These are phyloP conservation scores for Amphichorda felina DNA, from an alignment of 2,329 filamentous ascomycete genomes.

Conservation along the genomic window DNA sequence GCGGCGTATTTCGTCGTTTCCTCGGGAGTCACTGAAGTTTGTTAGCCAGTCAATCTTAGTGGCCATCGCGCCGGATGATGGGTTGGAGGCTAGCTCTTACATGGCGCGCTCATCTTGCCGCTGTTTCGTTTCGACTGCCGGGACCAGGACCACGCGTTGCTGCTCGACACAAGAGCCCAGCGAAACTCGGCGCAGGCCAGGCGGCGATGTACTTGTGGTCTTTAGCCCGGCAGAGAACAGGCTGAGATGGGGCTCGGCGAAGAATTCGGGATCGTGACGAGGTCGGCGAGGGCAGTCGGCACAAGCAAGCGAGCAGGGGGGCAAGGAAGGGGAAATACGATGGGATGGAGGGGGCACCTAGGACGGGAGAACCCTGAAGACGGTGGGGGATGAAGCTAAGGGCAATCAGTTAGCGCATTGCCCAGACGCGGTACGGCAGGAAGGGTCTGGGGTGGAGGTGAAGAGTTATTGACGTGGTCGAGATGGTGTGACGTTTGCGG, in stretches of 20 bases:
- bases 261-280: no score
- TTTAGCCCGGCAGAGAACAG: no score
- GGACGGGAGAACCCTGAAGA: no score
- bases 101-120: conserved; percentile 13
- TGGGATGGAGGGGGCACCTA: no score
- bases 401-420: not conserved
- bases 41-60: no score
- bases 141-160: not conserved
- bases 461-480: not conserved
- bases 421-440: not conserved
- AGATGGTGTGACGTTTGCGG: conserved; percentile 2
- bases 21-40: conserved; percentile 37
- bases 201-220: not conserved
- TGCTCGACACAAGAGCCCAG: not conserved
- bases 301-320: no score
- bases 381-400: not conserved
- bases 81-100: conserved; percentile 8
- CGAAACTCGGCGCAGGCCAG: not conserved
- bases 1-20: conserved; percentile 41
- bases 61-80: no score
- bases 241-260: no score
- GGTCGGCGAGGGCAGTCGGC: no score
- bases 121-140: not conserved
- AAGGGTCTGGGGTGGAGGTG: not conserved
- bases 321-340: no score